Base-by-base conservation (phyloP, 805 yeast genomes). In the Schwanniomyces vanrijiae region DNA sequence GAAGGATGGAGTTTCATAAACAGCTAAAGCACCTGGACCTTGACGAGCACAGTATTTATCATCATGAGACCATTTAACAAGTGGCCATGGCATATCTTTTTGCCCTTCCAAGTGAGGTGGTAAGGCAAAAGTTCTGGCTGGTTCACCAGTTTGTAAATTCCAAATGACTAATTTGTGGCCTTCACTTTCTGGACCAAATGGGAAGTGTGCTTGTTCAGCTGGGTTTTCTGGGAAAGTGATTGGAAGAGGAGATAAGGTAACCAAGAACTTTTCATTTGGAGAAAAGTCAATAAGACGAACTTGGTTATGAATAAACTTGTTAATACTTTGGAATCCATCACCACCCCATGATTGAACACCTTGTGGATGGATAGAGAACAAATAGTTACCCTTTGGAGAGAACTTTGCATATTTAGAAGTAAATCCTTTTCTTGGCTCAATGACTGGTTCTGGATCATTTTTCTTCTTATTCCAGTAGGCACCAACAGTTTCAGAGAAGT, bases 261-360 rank as follows among this genome's bases (percentile, higher is more conserved):
- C 92, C 69, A 95, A 74, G 62, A 77, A 95, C 63, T 84, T 87
- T 71, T 94, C 99, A 60, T 82, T 82, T 50, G 98, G 97, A 40
- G 97, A 90, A 61, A 94, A 87, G 66, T 91, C 96, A 48, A 92
- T 79, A 55, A 90, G 80, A 65, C 94, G 81, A 40, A 90, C 97
- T 61, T 89, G 89, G 48, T 89, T 91, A 65, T 94, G 99, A 51
- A 84, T 78, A 63, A 88, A 90, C 69, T 90, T 84, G 59, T 78
- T 82, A 57, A 90, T 74, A 59, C 87, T 79, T 53, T 78, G 82
- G 63, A 90, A 90, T 41, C 80, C 76, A 46, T 81, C 80, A 51
- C 98, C 97, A 64, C 98, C 99, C 96, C 97, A 94, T 22, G 92
- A 81, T 66, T 90, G 95, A 47, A 90, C 83, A 77, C 98, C 98